These are phyloP conservation scores for Candida arabinofermentans DNA, from an alignment of 805 yeast species.

Conservation along the genomic window DNA sequence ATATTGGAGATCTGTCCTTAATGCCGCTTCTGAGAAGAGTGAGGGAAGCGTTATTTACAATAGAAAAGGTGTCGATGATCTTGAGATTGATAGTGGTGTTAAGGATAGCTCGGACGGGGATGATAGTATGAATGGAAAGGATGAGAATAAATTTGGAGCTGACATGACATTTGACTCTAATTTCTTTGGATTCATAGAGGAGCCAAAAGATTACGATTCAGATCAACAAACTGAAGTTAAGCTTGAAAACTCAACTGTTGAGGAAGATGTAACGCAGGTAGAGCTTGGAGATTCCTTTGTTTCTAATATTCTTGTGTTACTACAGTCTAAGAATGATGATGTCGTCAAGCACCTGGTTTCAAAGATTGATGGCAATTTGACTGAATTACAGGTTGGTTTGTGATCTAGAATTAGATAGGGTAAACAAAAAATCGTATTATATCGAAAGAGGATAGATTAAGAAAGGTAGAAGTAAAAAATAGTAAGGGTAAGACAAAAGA, in stretches of 20 bases:
- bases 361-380: constrained; percentile 13
- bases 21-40: constrained; percentile 15
- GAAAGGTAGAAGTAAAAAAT: too few species aligned
- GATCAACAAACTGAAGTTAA: neutral
- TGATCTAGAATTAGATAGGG: neutral
- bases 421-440: neutral
- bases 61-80: constrained; percentile 12
- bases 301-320: constrained; percentile 18
- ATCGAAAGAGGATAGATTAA: neutral
- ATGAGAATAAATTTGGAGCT: constrained; percentile 11
- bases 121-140: constrained; percentile 1
- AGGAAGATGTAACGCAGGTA: neutral
- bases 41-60: constrained; percentile 15
- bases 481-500: too few species aligned
- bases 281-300: constrained; percentile 13
- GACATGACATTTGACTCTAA: constrained; percentile 23
- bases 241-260: constrained; percentile 5
- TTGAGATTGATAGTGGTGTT: constrained; percentile 4
- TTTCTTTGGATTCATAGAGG: constrained; percentile 30
- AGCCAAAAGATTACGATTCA: constrained; percentile 17
- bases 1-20: constrained; percentile 21
- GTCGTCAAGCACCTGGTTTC: constrained; percentile 17
- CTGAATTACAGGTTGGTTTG: neutral
- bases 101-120: neutral
- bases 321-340: constrained; percentile 9